Evolutionary conservation across 306 rosid genomes (phyloP), one percentile per base, ranked within the genome.

Genomic region (Carpinus viminea): DNA sequence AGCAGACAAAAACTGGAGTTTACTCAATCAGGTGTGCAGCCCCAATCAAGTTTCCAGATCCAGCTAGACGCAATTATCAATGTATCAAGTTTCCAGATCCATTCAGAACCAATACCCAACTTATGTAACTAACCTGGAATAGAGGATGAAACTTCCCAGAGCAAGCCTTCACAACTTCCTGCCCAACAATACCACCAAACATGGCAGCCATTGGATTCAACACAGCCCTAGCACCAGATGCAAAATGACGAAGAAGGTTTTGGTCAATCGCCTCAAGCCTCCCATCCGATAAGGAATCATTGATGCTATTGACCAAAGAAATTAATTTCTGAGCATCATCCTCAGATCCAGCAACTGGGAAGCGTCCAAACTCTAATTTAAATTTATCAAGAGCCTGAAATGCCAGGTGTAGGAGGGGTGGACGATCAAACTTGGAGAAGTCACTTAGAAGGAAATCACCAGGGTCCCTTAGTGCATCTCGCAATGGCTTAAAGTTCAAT

Each of bases 141-240:
- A 94, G 97, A 53, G 98, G 98, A 87, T 94, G 95, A 76, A 92
- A 94, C 87, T 94, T 94, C 78, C 97, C 98, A n/a, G 97, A 91
- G 80, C 97, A 94, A 57, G 97, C 98, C 88, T 94, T 94, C 45
- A 94, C 90, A 70, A 94, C 93, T 86, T 94, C 98, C 75, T 94
- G 98, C 79, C 97, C 98, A 34, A 94, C 98, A 80, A 94, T 87
- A 72, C 98, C 98, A 74, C 98, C 98, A 85, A 94, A 91, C 97
- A 94, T 94, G 52, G 98, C 97, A 83, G 98, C 97, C 98, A 92
- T 92, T 59, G 98, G 97, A 79, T 89, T 94, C 80, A 94, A 83
- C 12, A 91, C 97, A 1, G 98, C 98, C 90, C 75, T 89, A 52
- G 98, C 93, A 76, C 98, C 98, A 82, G 88, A 94, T 71, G 98